phyloP scores from a whole-genome alignment of 2,329 filamentous ascomycete species.

The Clonostachys chloroleuca region DNA sequence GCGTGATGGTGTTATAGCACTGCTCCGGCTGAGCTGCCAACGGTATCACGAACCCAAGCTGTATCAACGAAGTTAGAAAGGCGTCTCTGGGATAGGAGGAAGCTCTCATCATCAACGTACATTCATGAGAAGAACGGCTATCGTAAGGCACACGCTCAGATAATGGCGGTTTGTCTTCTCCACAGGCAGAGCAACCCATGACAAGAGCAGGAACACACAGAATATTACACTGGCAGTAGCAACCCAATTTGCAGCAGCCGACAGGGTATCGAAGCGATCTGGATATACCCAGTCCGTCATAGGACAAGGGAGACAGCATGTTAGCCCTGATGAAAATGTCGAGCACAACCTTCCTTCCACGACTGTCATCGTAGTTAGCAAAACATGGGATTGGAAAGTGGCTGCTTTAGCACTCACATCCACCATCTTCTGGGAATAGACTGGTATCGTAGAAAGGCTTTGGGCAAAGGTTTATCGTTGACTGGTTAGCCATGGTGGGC shows the following conservation, averaged over 20 bases:
- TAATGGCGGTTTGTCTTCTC: slow-evolving; percentile 93
- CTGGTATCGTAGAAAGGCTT: slow-evolving; percentile 64
- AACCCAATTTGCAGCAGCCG: slow-evolving; percentile 73
- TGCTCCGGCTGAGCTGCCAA: slow-evolving; percentile 73
- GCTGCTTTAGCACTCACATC: slow-evolving; percentile 53
- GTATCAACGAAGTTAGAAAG: slow-evolving; percentile 6
- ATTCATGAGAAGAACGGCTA: slow-evolving; percentile 74
- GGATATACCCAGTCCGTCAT: slow-evolving; percentile 72
- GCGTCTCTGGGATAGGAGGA: not conserved
- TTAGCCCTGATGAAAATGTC: slow-evolving; percentile 40
- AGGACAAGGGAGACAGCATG: slow-evolving; percentile 89
- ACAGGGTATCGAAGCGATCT: slow-evolving; percentile 54
- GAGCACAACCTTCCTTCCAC: slow-evolving; percentile 50
- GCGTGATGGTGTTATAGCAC: slow-evolving; percentile 88
- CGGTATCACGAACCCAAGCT: slow-evolving; percentile 90
- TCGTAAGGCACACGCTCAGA: slow-evolving; percentile 79
- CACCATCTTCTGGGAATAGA: slow-evolving; percentile 54
- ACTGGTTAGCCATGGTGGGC: slow-evolving; percentile 18
- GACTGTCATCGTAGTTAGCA: slow-evolving; percentile 33
- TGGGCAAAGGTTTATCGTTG: slow-evolving; percentile 51
- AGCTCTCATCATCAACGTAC: slow-evolving; percentile 42
- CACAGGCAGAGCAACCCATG: slow-evolving; percentile 75
- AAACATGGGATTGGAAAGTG: slow-evolving; percentile 1
- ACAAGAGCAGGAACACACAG: slow-evolving; percentile 71
- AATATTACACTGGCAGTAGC: slow-evolving; percentile 70